phyloP scores from a whole-genome alignment of 23 red algal species.

The Gracilariopsis chorda region DNA sequence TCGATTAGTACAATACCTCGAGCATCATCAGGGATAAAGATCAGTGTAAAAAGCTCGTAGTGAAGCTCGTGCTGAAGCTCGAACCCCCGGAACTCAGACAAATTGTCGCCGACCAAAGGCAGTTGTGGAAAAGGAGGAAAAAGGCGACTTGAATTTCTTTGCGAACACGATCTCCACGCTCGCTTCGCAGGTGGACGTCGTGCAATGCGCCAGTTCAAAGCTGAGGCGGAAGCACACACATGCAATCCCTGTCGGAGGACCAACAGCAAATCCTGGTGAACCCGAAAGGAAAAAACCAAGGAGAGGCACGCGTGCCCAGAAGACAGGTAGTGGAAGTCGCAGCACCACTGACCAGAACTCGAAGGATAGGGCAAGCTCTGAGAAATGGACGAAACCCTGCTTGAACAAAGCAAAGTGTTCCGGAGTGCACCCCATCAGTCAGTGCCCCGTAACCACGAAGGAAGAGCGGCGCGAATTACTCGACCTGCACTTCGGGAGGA shows the following conservation, averaged over 20 bases:
- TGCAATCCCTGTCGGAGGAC: background rate
- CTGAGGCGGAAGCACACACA: background rate
- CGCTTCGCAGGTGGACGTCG: background rate
- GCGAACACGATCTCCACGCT: background rate
- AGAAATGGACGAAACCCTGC: background rate
- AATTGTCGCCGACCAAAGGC: background rate
- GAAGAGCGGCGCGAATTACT: background rate
- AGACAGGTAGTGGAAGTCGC: background rate
- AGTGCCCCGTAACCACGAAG: background rate
- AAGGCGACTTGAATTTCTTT: background rate
- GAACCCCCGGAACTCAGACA: background rate
- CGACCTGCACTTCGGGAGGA: background rate
- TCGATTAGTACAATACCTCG: conserved; percentile 37
- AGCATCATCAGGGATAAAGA: background rate
- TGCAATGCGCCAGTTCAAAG: background rate
- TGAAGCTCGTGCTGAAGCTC: background rate
- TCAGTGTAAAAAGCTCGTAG: background rate
- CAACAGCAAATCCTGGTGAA: background rate
- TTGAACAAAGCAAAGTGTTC: background rate
- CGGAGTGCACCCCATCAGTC: background rate
- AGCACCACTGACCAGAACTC: background rate
- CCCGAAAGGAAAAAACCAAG: background rate
- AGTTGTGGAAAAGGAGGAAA: background rate
- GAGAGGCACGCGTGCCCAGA: background rate
- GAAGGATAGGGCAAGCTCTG: background rate